These are phyloP conservation scores for Zalerion maritima DNA, from an alignment of 495 filamentous ascomycete species.

Conservation along the genomic window DNA sequence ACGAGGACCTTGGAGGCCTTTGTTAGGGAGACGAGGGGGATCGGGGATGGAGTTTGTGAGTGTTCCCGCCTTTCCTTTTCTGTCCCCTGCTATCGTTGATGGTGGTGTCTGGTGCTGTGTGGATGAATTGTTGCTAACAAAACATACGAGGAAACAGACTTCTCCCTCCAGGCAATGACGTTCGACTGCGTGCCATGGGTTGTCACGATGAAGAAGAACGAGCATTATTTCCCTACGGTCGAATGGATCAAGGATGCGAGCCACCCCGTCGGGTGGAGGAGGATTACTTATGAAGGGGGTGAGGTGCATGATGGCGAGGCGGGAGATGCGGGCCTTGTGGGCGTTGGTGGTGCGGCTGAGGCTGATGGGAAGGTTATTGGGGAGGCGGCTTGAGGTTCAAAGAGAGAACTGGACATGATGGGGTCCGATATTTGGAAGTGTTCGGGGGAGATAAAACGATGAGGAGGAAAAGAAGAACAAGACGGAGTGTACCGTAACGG, in stretches of 20 bases:
- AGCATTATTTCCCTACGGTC: slow-evolving; percentile 93
- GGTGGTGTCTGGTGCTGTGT: neutral
- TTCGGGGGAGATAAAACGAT: no score
- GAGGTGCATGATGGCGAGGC: slow-evolving; percentile 35
- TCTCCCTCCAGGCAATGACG: slow-evolving; percentile 83
- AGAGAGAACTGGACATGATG: no score
- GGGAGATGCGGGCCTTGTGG: no score
- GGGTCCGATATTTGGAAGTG: no score
- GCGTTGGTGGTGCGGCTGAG: no score
- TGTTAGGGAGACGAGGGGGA: slow-evolving; percentile 61
- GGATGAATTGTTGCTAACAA: slow-evolving; percentile 6
- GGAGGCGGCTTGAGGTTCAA: no score
- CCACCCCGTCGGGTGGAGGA: slow-evolving; percentile 50
- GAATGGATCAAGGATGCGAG: slow-evolving; percentile 65
- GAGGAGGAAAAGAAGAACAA: no score
- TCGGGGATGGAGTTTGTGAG: slow-evolving; percentile 84
- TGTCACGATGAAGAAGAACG: slow-evolving; percentile 99
- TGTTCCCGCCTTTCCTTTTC: slow-evolving; percentile 3
- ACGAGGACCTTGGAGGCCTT: slow-evolving; percentile 73
- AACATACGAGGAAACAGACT: slow-evolving; percentile 36
- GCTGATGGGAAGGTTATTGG: no score
- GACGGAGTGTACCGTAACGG: no score
- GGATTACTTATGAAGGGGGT: slow-evolving; percentile 53
- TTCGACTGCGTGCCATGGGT: slow-evolving; percentile 98
- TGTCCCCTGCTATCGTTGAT: neutral